A percentile compares a stretch with the other conserved stretches of the same genome.
These are phyloP conservation scores for Daldinia sp. DNA, from an alignment of 2,329 filamentous ascomycete species.

Conservation along the genomic window DNA sequence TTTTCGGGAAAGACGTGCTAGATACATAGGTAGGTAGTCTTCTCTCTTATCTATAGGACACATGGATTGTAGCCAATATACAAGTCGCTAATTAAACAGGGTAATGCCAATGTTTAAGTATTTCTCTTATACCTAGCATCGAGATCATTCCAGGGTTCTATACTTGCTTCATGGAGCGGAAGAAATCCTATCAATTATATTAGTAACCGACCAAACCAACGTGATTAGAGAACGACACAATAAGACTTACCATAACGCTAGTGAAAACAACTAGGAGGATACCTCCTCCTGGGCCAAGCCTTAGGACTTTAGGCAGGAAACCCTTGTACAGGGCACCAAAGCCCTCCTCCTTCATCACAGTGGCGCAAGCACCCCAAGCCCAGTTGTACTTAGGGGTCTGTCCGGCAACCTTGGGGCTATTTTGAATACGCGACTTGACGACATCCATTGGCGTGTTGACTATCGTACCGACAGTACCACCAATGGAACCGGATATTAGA, in stretches of 20 bases:
- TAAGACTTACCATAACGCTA: slow-evolving; percentile 70
- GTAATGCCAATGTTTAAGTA: neutral
- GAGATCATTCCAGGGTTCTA: slow-evolving; percentile 10
- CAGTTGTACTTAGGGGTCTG: slow-evolving; percentile 96
- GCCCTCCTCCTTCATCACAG: slow-evolving; percentile 93
- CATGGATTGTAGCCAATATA: slow-evolving; percentile 28
- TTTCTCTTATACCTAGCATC: slow-evolving; percentile 2
- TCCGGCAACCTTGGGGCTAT: slow-evolving; percentile 86
- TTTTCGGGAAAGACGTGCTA: slow-evolving; percentile 13
- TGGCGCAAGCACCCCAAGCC: slow-evolving; percentile 89
- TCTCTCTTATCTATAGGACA: slow-evolving; percentile 29
- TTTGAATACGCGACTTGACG: slow-evolving; percentile 98
- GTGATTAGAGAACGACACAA: neutral
- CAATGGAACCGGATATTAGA: slow-evolving; percentile 84
- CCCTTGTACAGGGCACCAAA: slow-evolving; percentile 96
- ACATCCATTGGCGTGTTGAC: slow-evolving; percentile 76
- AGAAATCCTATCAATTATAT: slow-evolving; percentile 41
- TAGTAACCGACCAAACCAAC: slow-evolving; percentile 4
- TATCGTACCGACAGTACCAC: slow-evolving; percentile 89
- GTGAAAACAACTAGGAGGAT: slow-evolving; percentile 88
- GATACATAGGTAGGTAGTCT: slow-evolving; percentile 14
- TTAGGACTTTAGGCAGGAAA: slow-evolving; percentile 93
- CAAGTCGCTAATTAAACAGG: slow-evolving; percentile 24
- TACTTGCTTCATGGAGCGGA: slow-evolving; percentile 42
- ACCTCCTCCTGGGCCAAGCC: slow-evolving; percentile 64